A percentile compares a stretch with the other conserved stretches of the same genome.
These are phyloP conservation scores for Staphylotrichum longicolle DNA, from an alignment of 495 filamentous ascomycete species.

Conservation along the genomic window DNA sequence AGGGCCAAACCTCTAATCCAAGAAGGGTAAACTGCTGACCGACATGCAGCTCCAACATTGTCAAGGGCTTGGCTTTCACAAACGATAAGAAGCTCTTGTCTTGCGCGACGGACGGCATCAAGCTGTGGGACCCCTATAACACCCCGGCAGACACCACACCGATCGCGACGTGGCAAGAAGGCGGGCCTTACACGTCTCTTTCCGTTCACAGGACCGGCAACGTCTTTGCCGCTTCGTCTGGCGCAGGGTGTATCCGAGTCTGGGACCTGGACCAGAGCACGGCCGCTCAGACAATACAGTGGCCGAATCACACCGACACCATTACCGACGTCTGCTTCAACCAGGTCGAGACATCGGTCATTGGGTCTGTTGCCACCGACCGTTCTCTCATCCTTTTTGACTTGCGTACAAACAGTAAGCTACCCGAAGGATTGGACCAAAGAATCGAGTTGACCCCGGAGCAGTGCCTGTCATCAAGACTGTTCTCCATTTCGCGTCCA, in stretches of 20 bases:
- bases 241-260: conserved; percentile 83
- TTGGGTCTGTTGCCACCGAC: conserved; percentile 80
- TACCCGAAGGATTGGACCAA: too few relatives aligned
- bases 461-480: conserved; percentile 73
- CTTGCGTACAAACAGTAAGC: conserved; percentile 62
- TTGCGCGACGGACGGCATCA: conserved; percentile 84
- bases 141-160: conserved; percentile 61
- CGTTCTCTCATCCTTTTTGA: conserved; percentile 81
- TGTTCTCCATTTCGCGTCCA: conserved; percentile 75
- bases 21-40: not conserved
- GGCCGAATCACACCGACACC: conserved; percentile 88
- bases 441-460: conserved; percentile 24
- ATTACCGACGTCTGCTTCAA: conserved; percentile 90
- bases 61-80: conserved; percentile 90
- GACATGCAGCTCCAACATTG: conserved; percentile 58
- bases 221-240: conserved; percentile 72
- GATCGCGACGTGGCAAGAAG: conserved; percentile 76
- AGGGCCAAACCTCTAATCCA: not conserved
- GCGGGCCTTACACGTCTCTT: conserved; percentile 76
- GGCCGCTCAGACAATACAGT: conserved; percentile 75
- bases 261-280: conserved; percentile 66
- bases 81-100: conserved; percentile 80
- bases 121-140: conserved; percentile 87
- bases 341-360: conserved; percentile 85
- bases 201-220: conserved; percentile 73